Evolutionary conservation across 2,329 filamentous ascomycete genomes (phyloP), one percentile per base, ranked within the genome.

Genomic region (Botrytis pseudocinerea): DNA sequence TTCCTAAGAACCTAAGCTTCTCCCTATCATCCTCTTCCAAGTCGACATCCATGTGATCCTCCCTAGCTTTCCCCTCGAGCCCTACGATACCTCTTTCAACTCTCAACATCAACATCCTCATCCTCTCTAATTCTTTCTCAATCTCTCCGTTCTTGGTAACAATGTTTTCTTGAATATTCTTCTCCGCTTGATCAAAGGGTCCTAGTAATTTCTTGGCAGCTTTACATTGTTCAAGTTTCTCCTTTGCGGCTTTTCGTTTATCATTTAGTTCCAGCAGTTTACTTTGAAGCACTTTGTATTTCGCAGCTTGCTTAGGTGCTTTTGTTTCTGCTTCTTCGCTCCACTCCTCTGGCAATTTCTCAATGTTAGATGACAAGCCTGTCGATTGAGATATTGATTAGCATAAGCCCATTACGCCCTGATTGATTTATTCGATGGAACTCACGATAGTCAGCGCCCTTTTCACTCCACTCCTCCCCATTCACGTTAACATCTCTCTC

Each of bases 111-210:
- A 94, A 81, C 76, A 90, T 84, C 48, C 90, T 86, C 86, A 91
- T 92, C 75, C 86, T 87, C 80, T 90, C 87, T 71, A 94, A 82
- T 81, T 93, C 91, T 70, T 83, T 83, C 79, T 91, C 91, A 16
- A 94, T 81, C 65, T 89, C 86, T 1, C 90, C 89, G 78, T 91
- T 87, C 46, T 87, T 87, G 69, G 89, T 90, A 1, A 92, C 85
- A 5, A 94, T 81, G 79, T 93, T 93, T 73, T 88, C 86, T 80
- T 94, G 92, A 10, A 91, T 82, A 77, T 76, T 81, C 75, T 76
- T 82, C 76, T 78, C 81, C 48, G 82, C 81, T 2, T 80, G 77
- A n/a, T 79, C 80, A 72, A 91, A 85, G 0, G 88, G 88, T 48
- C 83, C 83, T 3, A 92, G 80, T 5, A 88, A 78, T 18, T 80